Base-by-base conservation (phyloP, 2,329 filamentous ascomycete species). In the Exophiala sp. region DNA sequence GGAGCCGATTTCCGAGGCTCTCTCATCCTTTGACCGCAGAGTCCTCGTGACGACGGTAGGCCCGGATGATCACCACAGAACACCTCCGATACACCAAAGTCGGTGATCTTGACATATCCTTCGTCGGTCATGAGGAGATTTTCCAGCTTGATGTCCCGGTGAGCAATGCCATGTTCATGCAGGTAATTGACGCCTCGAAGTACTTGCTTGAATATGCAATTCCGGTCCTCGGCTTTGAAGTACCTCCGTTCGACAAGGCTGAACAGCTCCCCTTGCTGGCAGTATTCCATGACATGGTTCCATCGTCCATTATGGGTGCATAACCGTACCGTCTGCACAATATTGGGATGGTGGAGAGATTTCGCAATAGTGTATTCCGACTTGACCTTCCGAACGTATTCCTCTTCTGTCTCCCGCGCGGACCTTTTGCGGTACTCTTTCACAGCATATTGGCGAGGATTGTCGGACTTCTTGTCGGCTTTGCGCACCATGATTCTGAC, bases 271-370 rank as follows among this genome's bases (percentile, higher is more conserved):
- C 89, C 88, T 59, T 88, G 81, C 2, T 80, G 77, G 70, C 89
- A 95, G 66, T 86, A 94, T 65, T 95, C 88, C 89, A 95, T 95
- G 48, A 95, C 87, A 65, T 94, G 87, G 65, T 88, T 90, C 85
- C 86, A 94, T 32, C 84, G 81, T 24, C 80, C 81, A 59, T 82
- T 79, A 59, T 89, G 78, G 11, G 78, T 81, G 70, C 88, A 93
- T 4, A 95, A 74, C 23, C 83, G 80, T 48, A 89, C 71, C 0
- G 87, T 90, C 66, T 88, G 80, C 56, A 95, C 85, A 60, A 95
- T 86, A 66, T 95, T 95, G 43, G 88, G 87, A 64, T 95, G 88
- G 61, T 88, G 80, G 53, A 90, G 70, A 58, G 85, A 88, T 72
- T 90, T 90, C 53, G 86, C 86, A 58, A 95, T 89, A 66, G 83